Evolutionary conservation across 768 basidiomycete genomes (phyloP).

Genomic region (Podaxis sp.): DNA sequence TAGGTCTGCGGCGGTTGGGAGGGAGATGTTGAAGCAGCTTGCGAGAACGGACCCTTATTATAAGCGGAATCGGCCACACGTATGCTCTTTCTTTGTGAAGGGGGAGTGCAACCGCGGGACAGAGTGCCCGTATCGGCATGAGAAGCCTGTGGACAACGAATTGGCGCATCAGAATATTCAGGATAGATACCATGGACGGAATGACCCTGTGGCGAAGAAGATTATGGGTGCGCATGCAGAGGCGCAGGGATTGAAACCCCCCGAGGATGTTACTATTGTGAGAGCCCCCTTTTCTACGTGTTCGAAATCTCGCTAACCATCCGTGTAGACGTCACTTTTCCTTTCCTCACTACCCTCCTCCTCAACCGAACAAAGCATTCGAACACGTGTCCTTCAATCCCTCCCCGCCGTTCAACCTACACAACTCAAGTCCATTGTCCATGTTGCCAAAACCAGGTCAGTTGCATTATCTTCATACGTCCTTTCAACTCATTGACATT

Average conservation of each 20-base stretch:
- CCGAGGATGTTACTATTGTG: slow-evolving; percentile 85
- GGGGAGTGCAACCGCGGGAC: slow-evolving; percentile 90
- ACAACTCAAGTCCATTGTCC: slow-evolving; percentile 79
- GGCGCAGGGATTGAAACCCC: slow-evolving; percentile 79
- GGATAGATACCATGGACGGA: slow-evolving; percentile 89
- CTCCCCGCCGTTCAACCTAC: slow-evolving; percentile 61
- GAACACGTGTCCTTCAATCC: slow-evolving; percentile 67
- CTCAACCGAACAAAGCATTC: slow-evolving; percentile 72
- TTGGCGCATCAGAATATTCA: slow-evolving; percentile 90
- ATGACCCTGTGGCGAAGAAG: slow-evolving; percentile 93
- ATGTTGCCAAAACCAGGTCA: slow-evolving; percentile 80
- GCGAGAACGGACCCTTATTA: slow-evolving; percentile 97
- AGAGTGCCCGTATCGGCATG: slow-evolving; percentile 96
- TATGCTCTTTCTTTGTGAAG: slow-evolving; percentile 95
- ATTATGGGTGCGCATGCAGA: slow-evolving; percentile 82
- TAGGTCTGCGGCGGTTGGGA: slow-evolving; percentile 74
- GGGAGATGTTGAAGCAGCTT: slow-evolving; percentile 95
- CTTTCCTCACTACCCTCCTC: slow-evolving; percentile 69
- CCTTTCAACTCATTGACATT: not conserved
- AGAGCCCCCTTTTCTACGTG: slow-evolving; percentile 29
- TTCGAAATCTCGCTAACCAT: not conserved
- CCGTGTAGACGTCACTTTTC: slow-evolving; percentile 77
- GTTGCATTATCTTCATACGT: slow-evolving; percentile 17
- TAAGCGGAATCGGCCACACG: slow-evolving; percentile 91
- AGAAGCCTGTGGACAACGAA: slow-evolving; percentile 80